Conservation (phyloP, 495 filamentous ascomycete genomes). For the Choiromyces venosus region DNA sequence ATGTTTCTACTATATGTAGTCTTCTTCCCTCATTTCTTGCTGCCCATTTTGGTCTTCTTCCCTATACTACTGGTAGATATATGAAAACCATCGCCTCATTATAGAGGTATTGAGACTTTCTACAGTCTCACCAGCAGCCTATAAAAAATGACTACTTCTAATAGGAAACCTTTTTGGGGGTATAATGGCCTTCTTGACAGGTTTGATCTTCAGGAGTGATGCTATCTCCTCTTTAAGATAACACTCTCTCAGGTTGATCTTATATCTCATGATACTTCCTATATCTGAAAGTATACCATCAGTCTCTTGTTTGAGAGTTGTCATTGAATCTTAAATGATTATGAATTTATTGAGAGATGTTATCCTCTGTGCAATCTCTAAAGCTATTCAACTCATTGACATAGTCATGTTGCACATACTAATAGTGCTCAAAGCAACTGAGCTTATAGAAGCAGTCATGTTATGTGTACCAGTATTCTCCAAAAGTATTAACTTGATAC, state of each 20-base stretch:
- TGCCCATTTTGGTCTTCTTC: no score
- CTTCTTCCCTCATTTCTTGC: slow-evolving; percentile 20
- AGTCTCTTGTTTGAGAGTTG: no score
- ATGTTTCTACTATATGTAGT: background rate
- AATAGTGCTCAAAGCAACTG: no score
- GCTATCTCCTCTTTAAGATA: background rate
- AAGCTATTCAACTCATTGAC: no score
- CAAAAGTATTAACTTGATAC: no score
- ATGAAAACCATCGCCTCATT: slow-evolving; percentile 14
- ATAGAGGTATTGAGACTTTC: slow-evolving; percentile 14
- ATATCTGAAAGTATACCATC: slow-evolving; percentile 16
- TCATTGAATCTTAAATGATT: no score
- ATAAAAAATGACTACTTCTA: slow-evolving; percentile 15
- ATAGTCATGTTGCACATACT: no score
- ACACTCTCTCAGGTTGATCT: no score
- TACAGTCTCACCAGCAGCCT: slow-evolving; percentile 6
- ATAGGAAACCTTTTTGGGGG: slow-evolving; percentile 13
- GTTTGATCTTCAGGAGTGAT: slow-evolving; percentile 3
- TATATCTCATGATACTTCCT: slow-evolving; percentile 20
- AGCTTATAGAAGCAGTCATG: no score
- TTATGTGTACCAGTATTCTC: no score
- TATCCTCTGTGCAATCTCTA: no score
- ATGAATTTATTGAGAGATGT: no score
- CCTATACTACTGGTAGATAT: slow-evolving; percentile 12
- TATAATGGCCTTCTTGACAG: slow-evolving; percentile 9